A percentile compares a stretch with the other conserved stretches of the same genome.
Conservation (phyloP, 768 basidiomycete species). For the Russula virescens region DNA sequence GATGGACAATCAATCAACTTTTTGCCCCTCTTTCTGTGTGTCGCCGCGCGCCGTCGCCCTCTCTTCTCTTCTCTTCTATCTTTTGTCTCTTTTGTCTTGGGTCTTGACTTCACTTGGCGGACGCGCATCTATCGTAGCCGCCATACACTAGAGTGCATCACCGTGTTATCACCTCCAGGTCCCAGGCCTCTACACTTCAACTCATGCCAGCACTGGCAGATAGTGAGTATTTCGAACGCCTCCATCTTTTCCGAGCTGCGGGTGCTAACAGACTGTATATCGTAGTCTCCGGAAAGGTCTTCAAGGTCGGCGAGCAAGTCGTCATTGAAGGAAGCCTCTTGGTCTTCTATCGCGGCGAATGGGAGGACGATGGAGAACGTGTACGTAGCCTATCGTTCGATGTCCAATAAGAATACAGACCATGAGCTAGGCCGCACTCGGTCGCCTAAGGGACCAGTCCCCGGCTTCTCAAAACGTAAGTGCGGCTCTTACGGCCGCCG, state of each 20-base stretch:
- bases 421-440: conserved; percentile 8
- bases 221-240: neutral
- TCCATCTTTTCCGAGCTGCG: neutral
- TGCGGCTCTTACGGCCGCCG: neutral
- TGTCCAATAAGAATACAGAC: neutral
- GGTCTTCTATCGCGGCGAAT: conserved; percentile 39
- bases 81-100: no score
- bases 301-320: conserved; percentile 28
- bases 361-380: conserved; percentile 38
- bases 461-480: conserved; percentile 10
- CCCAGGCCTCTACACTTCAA: neutral
- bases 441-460: conserved; percentile 10
- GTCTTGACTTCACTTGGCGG: no score
- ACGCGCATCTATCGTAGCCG: no score
- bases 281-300: conserved; percentile 31
- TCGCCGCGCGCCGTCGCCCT: no score
- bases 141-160: neutral
- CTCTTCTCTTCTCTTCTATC: no score
- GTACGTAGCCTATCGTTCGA: conserved; percentile 26
- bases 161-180: neutral
- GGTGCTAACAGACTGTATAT: neutral
- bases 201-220: neutral
- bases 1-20: no score
- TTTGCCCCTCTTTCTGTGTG: no score
- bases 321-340: conserved; percentile 36